Conservation (phyloP, 2,329 filamentous ascomycete genomes). For the Nemania sp. region DNA sequence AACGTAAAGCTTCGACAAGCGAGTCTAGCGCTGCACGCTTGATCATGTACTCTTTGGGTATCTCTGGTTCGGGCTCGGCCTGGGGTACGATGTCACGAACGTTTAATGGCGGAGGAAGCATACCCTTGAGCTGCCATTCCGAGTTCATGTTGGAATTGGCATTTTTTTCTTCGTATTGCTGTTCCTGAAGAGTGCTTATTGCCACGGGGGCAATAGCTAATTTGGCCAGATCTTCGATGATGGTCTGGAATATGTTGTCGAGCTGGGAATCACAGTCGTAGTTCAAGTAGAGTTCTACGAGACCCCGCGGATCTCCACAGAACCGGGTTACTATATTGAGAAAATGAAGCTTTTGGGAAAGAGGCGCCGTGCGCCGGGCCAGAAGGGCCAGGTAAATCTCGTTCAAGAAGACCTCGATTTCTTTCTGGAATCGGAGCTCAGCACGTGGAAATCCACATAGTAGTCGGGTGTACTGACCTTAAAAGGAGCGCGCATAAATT, state of each 20-base stretch:
- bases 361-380: slow-evolving; percentile 82
- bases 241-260: slow-evolving; percentile 94
- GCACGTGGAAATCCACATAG: slow-evolving; percentile 31
- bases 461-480: slow-evolving; percentile 64
- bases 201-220: slow-evolving; percentile 80
- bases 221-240: slow-evolving; percentile 91
- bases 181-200: slow-evolving; percentile 77
- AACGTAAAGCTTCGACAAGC: slow-evolving; percentile 84
- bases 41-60: slow-evolving; percentile 87
- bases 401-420: slow-evolving; percentile 96
- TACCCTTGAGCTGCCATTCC: slow-evolving; percentile 88
- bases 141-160: slow-evolving; percentile 61
- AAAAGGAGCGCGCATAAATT: slow-evolving; percentile 88
- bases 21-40: slow-evolving; percentile 90
- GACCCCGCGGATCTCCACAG: slow-evolving; percentile 80
- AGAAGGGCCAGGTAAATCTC: slow-evolving; percentile 94
- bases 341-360: slow-evolving; percentile 91
- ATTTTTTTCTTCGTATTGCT: slow-evolving; percentile 81
- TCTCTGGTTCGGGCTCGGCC: slow-evolving; percentile 66
- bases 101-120: slow-evolving; percentile 83
- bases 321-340: slow-evolving; percentile 83
- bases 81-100: slow-evolving; percentile 72
- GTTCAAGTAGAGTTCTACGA: slow-evolving; percentile 96
- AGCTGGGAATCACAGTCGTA: slow-evolving; percentile 96
- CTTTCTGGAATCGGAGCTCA: slow-evolving; percentile 65